phyloP scores from a whole-genome alignment of 148 eudicot species.

The Rhododendron vialii region DNA sequence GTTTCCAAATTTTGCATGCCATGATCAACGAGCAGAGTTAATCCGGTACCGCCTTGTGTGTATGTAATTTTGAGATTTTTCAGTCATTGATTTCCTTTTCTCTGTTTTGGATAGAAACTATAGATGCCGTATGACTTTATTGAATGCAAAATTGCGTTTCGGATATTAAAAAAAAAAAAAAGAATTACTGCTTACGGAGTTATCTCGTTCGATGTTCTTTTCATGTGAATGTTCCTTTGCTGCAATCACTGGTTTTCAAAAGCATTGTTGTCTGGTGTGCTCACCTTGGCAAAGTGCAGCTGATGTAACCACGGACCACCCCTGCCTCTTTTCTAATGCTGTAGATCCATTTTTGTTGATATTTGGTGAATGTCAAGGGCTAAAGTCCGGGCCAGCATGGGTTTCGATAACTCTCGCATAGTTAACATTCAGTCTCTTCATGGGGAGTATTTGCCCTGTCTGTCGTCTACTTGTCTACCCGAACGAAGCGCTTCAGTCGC shows the following conservation, averaged over 20 bases:
- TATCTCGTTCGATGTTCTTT: neutral
- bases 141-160: too few relatives aligned
- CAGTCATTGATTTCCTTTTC: too few relatives aligned
- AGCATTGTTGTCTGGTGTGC: neutral
- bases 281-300: neutral
- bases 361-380: neutral
- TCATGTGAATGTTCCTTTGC: neutral
- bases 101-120: too few relatives aligned
- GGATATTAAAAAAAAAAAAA: too few relatives aligned
- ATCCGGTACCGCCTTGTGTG: neutral
- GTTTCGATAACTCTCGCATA: conserved; percentile 90
- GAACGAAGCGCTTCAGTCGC: too few relatives aligned
- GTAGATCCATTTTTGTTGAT: conserved; percentile 5
- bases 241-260: neutral
- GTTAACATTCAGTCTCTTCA: conserved; percentile 65
- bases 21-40: neutral
- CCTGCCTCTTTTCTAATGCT: neutral
- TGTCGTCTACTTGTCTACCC: too few relatives aligned
- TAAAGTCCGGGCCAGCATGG: conserved; percentile 38
- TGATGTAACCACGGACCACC: neutral
- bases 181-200: neutral
- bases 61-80: neutral
- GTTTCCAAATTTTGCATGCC: neutral
- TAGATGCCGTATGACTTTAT: too few relatives aligned
- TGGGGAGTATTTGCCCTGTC: conserved; percentile 73